Percentiles rank a stretch among this genome's conserved stretches.
phyloP scores from a whole-genome alignment of 257 asterid genomes.

The Rubia yunnanensis region DNA sequence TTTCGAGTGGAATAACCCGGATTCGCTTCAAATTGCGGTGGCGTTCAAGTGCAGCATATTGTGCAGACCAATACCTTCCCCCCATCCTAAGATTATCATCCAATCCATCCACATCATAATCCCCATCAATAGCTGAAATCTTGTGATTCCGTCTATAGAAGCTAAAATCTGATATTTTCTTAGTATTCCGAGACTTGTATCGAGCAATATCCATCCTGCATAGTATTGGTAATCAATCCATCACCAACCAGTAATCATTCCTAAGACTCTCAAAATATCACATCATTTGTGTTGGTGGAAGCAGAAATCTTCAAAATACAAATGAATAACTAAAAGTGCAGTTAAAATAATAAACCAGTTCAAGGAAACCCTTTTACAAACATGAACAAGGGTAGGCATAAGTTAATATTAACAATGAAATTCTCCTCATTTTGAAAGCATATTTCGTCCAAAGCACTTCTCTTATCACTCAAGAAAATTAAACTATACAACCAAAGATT shows the following conservation, averaged over 20 bases:
- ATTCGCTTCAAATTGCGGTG: constrained; percentile 77
- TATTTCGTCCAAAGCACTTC: neutral
- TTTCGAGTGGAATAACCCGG: constrained; percentile 43
- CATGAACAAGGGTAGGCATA: neutral
- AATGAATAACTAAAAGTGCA: neutral
- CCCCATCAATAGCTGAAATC: constrained; percentile 39
- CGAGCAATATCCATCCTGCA: constrained; percentile 98
- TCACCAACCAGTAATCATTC: neutral
- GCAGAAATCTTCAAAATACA: neutral
- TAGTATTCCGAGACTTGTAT: constrained; percentile 57
- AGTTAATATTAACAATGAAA: neutral
- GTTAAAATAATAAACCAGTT: neutral
- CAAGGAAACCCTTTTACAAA: neutral
- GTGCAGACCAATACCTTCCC: constrained; percentile 94
- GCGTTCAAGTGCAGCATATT: constrained; percentile 72
- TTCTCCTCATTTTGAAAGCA: neutral
- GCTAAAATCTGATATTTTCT: constrained; percentile 30
- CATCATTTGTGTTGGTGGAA: neutral
- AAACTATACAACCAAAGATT: neutral
- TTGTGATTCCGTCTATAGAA: constrained; percentile 25
- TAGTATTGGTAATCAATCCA: constrained; percentile 1
- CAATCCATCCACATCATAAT: constrained; percentile 59
- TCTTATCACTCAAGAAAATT: neutral
- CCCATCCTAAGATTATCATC: constrained; percentile 62
- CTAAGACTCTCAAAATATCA: neutral